These are phyloP conservation scores for Clarireedia sp. DNA, from an alignment of 2,329 filamentous ascomycete genomes.

Conservation along the genomic window DNA sequence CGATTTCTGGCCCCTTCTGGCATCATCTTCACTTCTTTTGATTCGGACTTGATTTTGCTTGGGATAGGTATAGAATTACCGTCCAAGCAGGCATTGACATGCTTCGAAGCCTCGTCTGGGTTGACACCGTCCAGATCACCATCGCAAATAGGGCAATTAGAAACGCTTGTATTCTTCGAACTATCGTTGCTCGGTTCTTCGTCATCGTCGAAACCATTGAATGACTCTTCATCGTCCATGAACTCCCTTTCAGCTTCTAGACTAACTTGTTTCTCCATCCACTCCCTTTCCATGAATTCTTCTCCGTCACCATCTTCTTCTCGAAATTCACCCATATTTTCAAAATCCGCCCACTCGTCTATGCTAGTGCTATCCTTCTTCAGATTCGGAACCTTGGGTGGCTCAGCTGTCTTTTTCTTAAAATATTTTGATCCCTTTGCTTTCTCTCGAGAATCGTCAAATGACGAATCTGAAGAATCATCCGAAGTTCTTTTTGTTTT, in stretches of 20 bases:
- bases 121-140: conserved; percentile 51
- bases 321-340: conserved; percentile 53
- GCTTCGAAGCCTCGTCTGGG: conserved; percentile 62
- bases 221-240: conserved; percentile 23
- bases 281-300: conserved; percentile 57
- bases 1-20: conserved; percentile 31
- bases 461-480: background rate
- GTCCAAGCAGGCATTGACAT: conserved; percentile 92
- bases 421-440: background rate
- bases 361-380: conserved; percentile 43
- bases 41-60: conserved; percentile 19
- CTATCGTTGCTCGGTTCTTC: conserved; percentile 5
- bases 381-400: conserved; percentile 31
- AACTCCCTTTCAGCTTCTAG: conserved; percentile 50
- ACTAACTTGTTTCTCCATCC: conserved; percentile 68
- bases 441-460: background rate
- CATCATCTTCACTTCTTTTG: conserved; percentile 20
- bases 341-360: conserved; percentile 46
- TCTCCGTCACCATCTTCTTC: conserved; percentile 42
- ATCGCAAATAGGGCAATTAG: conserved; percentile 70
- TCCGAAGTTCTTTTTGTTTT: conserved; percentile 9
- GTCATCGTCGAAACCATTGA: conserved; percentile 18
- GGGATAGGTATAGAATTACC: conserved; percentile 60
- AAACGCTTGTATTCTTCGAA: conserved; percentile 16
- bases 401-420: conserved; percentile 12